These are phyloP conservation scores for Cladosporium velox DNA, from an alignment of 2,329 filamentous ascomycete species.

Conservation along the genomic window DNA sequence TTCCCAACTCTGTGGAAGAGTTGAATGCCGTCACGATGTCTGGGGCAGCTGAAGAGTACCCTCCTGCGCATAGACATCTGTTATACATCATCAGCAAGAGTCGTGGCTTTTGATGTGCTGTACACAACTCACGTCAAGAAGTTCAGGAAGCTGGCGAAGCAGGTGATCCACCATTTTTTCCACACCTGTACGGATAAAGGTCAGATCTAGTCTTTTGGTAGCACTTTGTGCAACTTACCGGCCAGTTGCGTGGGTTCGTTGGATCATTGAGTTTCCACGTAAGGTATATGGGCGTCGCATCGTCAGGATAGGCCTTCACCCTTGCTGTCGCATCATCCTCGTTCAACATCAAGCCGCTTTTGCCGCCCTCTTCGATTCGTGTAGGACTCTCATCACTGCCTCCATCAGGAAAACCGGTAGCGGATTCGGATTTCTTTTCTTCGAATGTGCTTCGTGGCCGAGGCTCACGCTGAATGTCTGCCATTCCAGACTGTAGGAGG, in stretches of 20 bases:
- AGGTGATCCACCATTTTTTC: conserved; percentile 47
- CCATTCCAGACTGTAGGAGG: not conserved
- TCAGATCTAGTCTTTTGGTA: not conserved
- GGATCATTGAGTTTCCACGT: conserved; percentile 27
- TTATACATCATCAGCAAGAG: not conserved
- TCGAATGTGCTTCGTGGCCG: not conserved
- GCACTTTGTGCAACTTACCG: conserved; percentile 12
- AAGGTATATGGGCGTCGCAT: conserved; percentile 28
- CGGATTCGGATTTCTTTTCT: conserved; percentile 8
- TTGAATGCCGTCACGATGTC: conserved; percentile 47
- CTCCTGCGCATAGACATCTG: conserved; percentile 40
- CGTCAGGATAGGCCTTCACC: conserved; percentile 26
- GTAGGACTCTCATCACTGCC: conserved; percentile 6
- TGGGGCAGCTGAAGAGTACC: conserved; percentile 46
- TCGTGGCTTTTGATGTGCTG: not conserved
- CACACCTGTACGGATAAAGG: conserved; percentile 21
- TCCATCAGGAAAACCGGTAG: not conserved
- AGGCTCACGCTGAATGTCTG: conserved; percentile 5
- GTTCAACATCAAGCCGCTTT: conserved; percentile 22
- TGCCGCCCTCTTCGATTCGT: conserved; percentile 16
- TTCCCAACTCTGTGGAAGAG: conserved; percentile 45
- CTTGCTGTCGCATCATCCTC: conserved; percentile 24
- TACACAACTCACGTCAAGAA: conserved; percentile 24
- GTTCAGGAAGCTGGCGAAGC: conserved; percentile 42
- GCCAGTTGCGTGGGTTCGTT: conserved; percentile 47